Conservation (phyloP, 345 rosid species). For the Aquilaria yunnanensis region DNA sequence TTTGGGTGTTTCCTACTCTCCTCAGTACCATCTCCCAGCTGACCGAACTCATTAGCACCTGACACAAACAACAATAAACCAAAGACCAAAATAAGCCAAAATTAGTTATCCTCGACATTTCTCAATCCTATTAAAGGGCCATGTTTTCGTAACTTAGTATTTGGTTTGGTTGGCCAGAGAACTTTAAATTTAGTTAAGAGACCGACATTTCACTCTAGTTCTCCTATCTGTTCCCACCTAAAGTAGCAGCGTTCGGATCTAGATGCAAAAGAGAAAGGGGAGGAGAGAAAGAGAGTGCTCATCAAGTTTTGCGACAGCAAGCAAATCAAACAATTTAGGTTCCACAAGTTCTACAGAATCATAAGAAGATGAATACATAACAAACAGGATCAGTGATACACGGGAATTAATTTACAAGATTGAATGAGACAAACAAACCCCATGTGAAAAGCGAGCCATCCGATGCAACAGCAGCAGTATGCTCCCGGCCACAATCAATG, state of each 20-base stretch:
- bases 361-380: background rate
- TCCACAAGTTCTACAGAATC: background rate
- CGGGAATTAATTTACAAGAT: too few species aligned
- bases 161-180: background rate
- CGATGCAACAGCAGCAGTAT: constrained; percentile 92
- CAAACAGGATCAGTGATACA: background rate
- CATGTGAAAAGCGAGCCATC: constrained; percentile 97
- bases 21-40: constrained; percentile 98
- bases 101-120: too few species aligned
- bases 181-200: background rate
- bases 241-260: background rate
- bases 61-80: constrained; percentile 7
- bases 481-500: constrained; percentile 90
- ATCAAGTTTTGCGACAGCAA: background rate
- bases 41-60: constrained; percentile 96
- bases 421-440: constrained; percentile 43
- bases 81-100: constrained; percentile 1
- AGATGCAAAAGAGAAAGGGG: background rate
- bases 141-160: too few species aligned
- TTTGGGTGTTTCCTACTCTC: constrained; percentile 67
- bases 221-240: too few species aligned
- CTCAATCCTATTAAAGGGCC: too few species aligned
- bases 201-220: too few species aligned
- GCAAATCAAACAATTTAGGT: background rate
- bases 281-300: background rate